These are phyloP conservation scores for Cladosporium oxysporum DNA, from an alignment of 2,329 filamentous ascomycete species.

Conservation along the genomic window DNA sequence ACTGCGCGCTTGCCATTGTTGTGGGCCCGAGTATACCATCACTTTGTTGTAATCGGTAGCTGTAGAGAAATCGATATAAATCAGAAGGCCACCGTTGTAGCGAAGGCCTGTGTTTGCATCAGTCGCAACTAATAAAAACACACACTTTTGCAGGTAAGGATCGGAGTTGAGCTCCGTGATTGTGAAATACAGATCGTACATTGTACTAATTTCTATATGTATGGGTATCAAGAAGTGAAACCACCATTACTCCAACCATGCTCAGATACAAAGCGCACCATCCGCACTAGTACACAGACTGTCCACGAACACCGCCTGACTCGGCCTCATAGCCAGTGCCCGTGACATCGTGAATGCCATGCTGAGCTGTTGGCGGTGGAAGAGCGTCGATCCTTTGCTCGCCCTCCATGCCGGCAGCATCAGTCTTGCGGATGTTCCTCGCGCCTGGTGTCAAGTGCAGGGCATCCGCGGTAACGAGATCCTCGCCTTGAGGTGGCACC, in stretches of 20 bases:
- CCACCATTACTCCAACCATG: background rate
- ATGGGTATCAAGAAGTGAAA: background rate
- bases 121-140: background rate
- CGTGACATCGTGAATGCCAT: slow-evolving; percentile 34
- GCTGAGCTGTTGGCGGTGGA: slow-evolving; percentile 28
- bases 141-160: background rate
- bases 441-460: slow-evolving; percentile 29
- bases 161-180: background rate
- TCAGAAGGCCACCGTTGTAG: no score
- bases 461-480: slow-evolving; percentile 29
- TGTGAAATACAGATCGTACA: background rate
- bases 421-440: slow-evolving; percentile 32
- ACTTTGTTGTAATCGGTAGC: no score
- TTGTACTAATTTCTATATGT: background rate
- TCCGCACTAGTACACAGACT: slow-evolving; percentile 9
- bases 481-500: slow-evolving; percentile 30
- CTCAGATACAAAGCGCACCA: background rate
- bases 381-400: slow-evolving; percentile 29
- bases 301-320: slow-evolving; percentile 27
- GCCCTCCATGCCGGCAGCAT: slow-evolving; percentile 34
- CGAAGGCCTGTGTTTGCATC: no score
- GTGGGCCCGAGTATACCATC: background rate
- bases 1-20: background rate
- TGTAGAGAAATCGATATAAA: no score
- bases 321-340: slow-evolving; percentile 32